Conservation (phyloP, 805 yeast species). For the Wickerhamiella alocasiicola region DNA sequence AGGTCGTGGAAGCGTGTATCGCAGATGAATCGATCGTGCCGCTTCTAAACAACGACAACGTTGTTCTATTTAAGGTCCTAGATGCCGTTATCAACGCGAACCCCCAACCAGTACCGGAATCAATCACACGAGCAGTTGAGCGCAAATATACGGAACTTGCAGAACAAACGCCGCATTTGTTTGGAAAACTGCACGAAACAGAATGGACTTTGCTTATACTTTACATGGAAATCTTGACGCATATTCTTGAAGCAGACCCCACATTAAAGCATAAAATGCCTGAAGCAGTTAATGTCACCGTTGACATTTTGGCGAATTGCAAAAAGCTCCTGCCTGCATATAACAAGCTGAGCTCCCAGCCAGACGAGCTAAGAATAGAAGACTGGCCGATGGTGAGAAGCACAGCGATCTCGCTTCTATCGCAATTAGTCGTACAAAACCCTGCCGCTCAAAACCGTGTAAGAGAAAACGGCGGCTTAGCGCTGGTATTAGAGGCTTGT, state of each 20-base stretch:
- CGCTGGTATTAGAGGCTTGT: slow-evolving; percentile 64
- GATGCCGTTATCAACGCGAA: slow-evolving; percentile 8
- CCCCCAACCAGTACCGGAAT: neutral
- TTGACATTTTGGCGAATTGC: slow-evolving; percentile 7
- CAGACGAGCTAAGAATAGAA: slow-evolving; percentile 10
- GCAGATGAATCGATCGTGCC: neutral
- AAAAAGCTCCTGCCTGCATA: slow-evolving; percentile 10
- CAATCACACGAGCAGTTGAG: neutral
- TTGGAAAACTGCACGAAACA: neutral
- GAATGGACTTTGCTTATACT: slow-evolving; percentile 10
- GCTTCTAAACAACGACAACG: neutral
- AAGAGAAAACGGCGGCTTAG: slow-evolving; percentile 55
- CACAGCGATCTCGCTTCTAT: slow-evolving; percentile 51
- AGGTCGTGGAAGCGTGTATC: neutral
- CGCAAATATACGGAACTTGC: neutral
- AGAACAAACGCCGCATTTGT: neutral
- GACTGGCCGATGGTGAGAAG: slow-evolving; percentile 55
- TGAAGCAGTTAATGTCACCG: neutral
- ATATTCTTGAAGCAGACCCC: slow-evolving; percentile 5
- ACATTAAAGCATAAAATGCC: neutral
- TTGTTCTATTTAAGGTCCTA: slow-evolving; percentile 5
- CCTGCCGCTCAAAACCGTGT: slow-evolving; percentile 52
- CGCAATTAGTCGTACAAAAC: slow-evolving; percentile 42
- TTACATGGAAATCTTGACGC: slow-evolving; percentile 9
- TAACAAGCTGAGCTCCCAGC: slow-evolving; percentile 10